Base-by-base conservation (phyloP, 495 filamentous ascomycete genomes). In the Aspergillus bertholletiae region DNA sequence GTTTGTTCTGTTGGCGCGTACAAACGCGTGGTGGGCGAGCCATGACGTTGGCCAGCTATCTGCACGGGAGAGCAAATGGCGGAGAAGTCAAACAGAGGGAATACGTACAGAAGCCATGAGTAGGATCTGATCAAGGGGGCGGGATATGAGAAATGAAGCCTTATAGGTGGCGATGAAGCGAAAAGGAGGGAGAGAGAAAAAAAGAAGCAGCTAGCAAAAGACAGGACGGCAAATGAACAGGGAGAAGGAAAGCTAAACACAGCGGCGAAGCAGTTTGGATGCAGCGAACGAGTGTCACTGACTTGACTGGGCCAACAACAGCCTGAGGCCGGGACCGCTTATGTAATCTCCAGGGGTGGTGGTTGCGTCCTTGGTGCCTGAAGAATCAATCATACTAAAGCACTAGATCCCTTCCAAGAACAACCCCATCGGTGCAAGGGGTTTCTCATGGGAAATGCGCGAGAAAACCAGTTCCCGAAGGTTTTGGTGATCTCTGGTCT, bases 101-200 rank as follows among this genome's bases (percentile, higher is more conserved):
- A 49, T 30, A 81, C 78, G 62, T 67, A 81, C 78, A 61, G 80
- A 81, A 76, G 80, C 78, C 80, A 83, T 83, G 67, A 62, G 60
- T 41, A 59, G 55, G 54, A 44, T 21, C 35, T 47, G 49, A 61
- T 56, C 15, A 18, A 49, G 21, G 54, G 35, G 40, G 53, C 60
- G 61, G 61, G 50, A 55, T 60, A 57, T 55, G 58, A 66, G 59
- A 63, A 35, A 32, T 20, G 23, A 49, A 52, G 45, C 49, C 40
- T 34, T 56, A 53, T 28, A 56, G 50, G 41, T 5, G 50, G 49
- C 40, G 46, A 56, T 24, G 39, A 43, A 52, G 46, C 53, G 46
- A 45, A 58, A 49, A 49, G 41, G 46, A 50, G 57, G 50, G 40
- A 41, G 24, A 43, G 32, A 30, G 46, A 43, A 24, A 22, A 46